These are phyloP conservation scores for Tuctoria greenei DNA, from an alignment of 176 grass and related monocot species.

Conservation along the genomic window DNA sequence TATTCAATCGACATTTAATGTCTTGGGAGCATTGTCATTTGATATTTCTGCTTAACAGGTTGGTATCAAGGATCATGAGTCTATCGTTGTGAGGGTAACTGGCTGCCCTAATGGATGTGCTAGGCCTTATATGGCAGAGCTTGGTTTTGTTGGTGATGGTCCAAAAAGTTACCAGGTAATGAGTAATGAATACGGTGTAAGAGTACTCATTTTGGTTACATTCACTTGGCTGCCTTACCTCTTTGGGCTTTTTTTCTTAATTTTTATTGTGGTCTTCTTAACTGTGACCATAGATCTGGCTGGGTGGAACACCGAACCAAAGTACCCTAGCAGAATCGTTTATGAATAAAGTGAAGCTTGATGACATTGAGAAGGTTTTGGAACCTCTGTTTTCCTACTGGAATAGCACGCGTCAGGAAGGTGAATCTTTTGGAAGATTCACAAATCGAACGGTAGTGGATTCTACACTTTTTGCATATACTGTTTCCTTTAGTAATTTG, in stretches of 20 bases:
- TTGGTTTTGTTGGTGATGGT: slow-evolving; percentile 97
- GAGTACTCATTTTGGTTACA: background rate
- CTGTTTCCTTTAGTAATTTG: background rate
- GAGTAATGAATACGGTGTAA: background rate
- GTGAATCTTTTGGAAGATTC: slow-evolving; percentile 95
- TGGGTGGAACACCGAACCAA: slow-evolving; percentile 92
- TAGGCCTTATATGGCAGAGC: slow-evolving; percentile 96
- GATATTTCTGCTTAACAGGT: slow-evolving; percentile 57
- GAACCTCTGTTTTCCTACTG: slow-evolving; percentile 90
- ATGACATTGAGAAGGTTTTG: slow-evolving; percentile 92
- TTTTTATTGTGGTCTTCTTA: slow-evolving; percentile 20
- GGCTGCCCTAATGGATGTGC: slow-evolving; percentile 97
- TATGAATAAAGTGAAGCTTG: slow-evolving; percentile 94
- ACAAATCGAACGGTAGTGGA: slow-evolving; percentile 54
- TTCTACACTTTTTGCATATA: slow-evolving; percentile 2
- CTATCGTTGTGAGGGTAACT: slow-evolving; percentile 88
- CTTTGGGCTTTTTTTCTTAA: background rate
- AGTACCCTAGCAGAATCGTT: slow-evolving; percentile 75
- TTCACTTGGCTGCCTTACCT: background rate
- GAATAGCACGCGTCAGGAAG: slow-evolving; percentile 56
- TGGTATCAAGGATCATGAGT: slow-evolving; percentile 67
- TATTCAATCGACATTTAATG: background rate
- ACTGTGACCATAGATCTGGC: slow-evolving; percentile 73
- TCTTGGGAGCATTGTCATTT: background rate
- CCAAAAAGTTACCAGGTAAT: slow-evolving; percentile 96